Base-by-base conservation (phyloP, 192 early-diverging fungal genomes). In the Phlyctochytrium bullatum region DNA sequence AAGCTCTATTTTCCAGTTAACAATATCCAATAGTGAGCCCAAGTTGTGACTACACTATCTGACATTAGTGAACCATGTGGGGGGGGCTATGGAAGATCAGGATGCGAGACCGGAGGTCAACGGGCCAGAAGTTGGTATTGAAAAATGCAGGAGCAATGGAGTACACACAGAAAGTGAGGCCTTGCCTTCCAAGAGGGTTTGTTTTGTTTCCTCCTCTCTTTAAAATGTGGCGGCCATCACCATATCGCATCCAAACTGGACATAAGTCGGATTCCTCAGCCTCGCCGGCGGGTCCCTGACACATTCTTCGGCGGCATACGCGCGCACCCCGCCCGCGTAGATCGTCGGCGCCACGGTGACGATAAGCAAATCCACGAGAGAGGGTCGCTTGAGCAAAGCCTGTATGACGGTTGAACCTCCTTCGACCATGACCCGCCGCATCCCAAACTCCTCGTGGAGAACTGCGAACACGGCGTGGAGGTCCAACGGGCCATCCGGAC, bases 321-420 rank as follows among this genome's bases (percentile, higher is more conserved):
- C 86, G 27, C 78, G 68, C 17, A 90, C 72, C 14, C 88, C 89
- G 47, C 71, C 65, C 14, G 89, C 91, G 51, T 91, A 83, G 50
- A 83, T 78, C 3, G 79, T 57, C 0, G 91, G 92, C 0, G 91
- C 86, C 58, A 89, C 77, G 0, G 92, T 94, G 36, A 92, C 36
- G n/a, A 94, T 67, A 28, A 86, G 60, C 6, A 61, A 69, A 59
- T 88, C 77, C 14, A 84, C 76, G 2, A 73, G 34, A 4, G 62
- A 64, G 3, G 27, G n/a, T 30, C 61, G 68, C 34, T 61, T 62
- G 56, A 93, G 57, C 65, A 90, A 92, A 2, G 86, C 75, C 10
- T 82, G 74, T 47, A 94, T 93, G 17, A 94, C 73, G 28, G 68
- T 67, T 0, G 90, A 83, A n/a, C 92, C 92, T 34, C 92, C 92